Evolutionary conservation across 2,329 filamentous ascomycete genomes (phyloP).

Genomic region (Penicillium sp.): DNA sequence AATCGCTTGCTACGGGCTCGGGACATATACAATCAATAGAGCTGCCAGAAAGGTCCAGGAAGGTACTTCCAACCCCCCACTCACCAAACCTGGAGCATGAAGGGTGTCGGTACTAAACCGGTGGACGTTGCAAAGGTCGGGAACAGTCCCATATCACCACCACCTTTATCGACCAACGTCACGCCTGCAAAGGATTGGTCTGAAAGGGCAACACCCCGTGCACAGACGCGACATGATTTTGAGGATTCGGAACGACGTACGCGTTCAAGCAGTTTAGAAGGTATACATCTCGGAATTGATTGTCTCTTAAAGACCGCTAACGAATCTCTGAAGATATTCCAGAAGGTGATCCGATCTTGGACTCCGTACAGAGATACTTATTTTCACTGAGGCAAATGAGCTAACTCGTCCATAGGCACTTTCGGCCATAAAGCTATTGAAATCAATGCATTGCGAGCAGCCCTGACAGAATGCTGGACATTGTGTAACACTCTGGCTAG

Average conservation of each 20-base stretch:
- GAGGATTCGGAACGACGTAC: conserved; percentile 52
- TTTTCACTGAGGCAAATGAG: conserved; percentile 10
- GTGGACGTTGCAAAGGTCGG: conserved; percentile 18
- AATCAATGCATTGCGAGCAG: conserved; percentile 66
- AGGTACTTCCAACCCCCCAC: conserved; percentile 11
- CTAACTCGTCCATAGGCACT: conserved; percentile 33
- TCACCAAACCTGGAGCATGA: neutral
- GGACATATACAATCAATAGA: conserved; percentile 3
- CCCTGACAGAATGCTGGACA: conserved; percentile 87
- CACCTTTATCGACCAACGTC: conserved; percentile 73
- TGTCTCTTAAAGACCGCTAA: conserved; percentile 11
- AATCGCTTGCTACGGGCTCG: conserved; percentile 9
- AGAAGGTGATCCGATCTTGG: conserved; percentile 21
- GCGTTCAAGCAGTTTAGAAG: conserved; percentile 73
- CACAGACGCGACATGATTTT: conserved; percentile 77
- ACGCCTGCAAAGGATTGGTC: conserved; percentile 63
- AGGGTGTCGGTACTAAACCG: neutral
- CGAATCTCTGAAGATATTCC: conserved; percentile 32
- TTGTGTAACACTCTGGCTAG: conserved; percentile 86
- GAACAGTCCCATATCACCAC: conserved; percentile 57
- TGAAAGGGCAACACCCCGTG: conserved; percentile 73
- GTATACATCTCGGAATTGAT: conserved; percentile 52
- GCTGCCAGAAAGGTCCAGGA: conserved; percentile 7
- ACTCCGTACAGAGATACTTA: neutral
- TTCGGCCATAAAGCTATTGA: conserved; percentile 54